A percentile compares a stretch with the other conserved stretches of the same genome.
These are phyloP conservation scores for Zanthoxylum bungeanum DNA, from an alignment of 345 rosid species.

Conservation along the genomic window DNA sequence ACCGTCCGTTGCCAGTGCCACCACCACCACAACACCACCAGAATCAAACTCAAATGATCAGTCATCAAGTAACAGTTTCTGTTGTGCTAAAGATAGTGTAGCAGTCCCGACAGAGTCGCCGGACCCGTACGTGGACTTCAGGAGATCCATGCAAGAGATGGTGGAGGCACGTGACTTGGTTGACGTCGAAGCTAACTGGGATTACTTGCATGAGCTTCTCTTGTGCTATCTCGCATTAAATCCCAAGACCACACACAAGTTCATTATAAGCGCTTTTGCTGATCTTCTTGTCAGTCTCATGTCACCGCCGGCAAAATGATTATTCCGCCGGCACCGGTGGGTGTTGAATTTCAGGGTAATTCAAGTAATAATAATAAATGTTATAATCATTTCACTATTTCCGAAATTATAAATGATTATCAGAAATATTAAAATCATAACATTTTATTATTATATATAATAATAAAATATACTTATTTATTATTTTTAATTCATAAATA, in stretches of 20 bases:
- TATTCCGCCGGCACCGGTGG: neutral
- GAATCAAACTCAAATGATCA: too few species aligned
- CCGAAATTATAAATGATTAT: too few species aligned
- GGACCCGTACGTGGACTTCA: slow-evolving; percentile 80
- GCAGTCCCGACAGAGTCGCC: slow-evolving; percentile 73
- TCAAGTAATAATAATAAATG: too few species aligned
- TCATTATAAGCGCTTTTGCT: slow-evolving; percentile 70
- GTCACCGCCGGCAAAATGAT: slow-evolving; percentile 22
- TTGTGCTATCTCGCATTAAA: slow-evolving; percentile 67
- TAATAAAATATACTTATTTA: too few species aligned
- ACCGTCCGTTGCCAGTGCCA: slow-evolving; percentile 24
- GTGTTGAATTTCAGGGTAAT: slow-evolving; percentile 2
- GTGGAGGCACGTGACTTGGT: slow-evolving; percentile 61
- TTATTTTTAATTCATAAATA: too few species aligned
- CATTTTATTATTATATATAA: too few species aligned
- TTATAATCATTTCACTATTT: too few species aligned
- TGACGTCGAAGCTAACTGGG: slow-evolving; percentile 62
- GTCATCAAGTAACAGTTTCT: too few species aligned
- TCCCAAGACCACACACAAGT: slow-evolving; percentile 63
- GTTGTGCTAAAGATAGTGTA: slow-evolving; percentile 35
- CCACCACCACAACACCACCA: slow-evolving; percentile 7
- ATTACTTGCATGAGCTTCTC: slow-evolving; percentile 75
- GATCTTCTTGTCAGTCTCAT: slow-evolving; percentile 70
- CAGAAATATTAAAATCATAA: too few species aligned
- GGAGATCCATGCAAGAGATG: slow-evolving; percentile 97